Percentiles rank a stretch among this genome's conserved stretches.
phyloP scores from a whole-genome alignment of 208 protist genomes.

The Crithidia fasciculata region DNA sequence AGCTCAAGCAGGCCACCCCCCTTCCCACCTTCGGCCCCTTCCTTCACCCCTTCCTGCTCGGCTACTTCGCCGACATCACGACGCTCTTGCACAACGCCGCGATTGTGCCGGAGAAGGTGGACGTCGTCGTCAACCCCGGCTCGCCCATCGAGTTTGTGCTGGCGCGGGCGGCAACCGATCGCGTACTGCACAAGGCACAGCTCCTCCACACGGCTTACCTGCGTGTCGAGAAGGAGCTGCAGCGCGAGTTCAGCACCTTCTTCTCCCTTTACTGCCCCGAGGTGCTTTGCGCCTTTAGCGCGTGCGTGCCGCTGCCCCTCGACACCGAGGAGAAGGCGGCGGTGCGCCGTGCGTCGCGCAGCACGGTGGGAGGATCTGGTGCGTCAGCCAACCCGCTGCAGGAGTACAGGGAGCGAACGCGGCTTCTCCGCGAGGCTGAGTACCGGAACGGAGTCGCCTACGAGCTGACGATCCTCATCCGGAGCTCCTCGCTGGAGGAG shows the following conservation, averaged over 20 bases:
- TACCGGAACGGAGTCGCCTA: conserved; percentile 61
- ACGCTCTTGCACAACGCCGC: conserved; percentile 90
- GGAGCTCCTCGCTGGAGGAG: conserved; percentile 61
- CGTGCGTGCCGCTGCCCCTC: conserved; percentile 73
- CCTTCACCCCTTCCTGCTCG: conserved; percentile 70
- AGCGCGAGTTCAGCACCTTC: conserved; percentile 78
- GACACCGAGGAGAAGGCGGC: conserved; percentile 20
- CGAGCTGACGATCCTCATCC: conserved; percentile 70
- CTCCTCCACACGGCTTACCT: conserved; percentile 73
- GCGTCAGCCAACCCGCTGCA: conserved; percentile 44
- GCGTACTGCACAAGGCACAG: conserved; percentile 74
- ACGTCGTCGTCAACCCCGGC: conserved; percentile 84
- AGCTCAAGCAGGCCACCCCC: conserved; percentile 67
- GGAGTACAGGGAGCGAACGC: conserved; percentile 42
- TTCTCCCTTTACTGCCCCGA: conserved; percentile 68
- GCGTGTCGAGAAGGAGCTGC: conserved; percentile 77
- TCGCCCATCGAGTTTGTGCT: conserved; percentile 90
- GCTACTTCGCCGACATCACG: conserved; percentile 88
- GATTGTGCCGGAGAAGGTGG: conserved; percentile 84
- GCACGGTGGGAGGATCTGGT: background rate
- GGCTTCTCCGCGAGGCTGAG: conserved; percentile 56
- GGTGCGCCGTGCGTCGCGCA: conserved; percentile 28
- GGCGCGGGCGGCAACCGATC: conserved; percentile 78
- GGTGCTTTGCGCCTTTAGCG: conserved; percentile 66
- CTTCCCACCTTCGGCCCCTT: conserved; percentile 79